Evolutionary conservation across 345 rosid species (phyloP), one percentile per base, ranked within the genome.

Genomic region (Viola odorata): DNA sequence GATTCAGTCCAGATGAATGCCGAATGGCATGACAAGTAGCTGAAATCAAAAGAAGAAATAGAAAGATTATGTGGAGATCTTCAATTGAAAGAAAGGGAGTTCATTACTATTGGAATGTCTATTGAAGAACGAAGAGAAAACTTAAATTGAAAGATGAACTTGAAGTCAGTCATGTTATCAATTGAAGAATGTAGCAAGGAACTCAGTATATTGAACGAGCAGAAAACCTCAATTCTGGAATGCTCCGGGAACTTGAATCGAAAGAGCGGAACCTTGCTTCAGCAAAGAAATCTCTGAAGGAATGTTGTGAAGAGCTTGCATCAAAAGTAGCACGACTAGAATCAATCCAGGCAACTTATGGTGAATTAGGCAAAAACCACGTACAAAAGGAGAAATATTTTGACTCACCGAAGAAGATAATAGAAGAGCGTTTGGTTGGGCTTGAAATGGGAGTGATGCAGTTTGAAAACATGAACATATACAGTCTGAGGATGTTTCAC

Each of bases 401-500:
- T n/a, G n/a, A n/a, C n/a, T n/a, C n/a, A n/a, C n/a, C n/a, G n/a
- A n/a, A n/a, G n/a, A n/a, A n/a, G n/a, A n/a, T n/a, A n/a, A n/a
- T n/a, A n/a, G n/a, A n/a, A n/a, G n/a, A n/a, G n/a, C n/a, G 51
- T 16, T 55, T 45, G 55, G 66, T 39, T 59, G 37, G 58, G 32
- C 41, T 70, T 55, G 41, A 57, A 55, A 44, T 55, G 65, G 73
- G 71, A 57, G 69, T 64, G 55, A 68, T 57, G 69, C 57, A 60
- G 45, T 59, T 69, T 50, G 53, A 58, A 38, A 63, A 23, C n/a
- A 77, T 94, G 96, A 73, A 94, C 76, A 70, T 86, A 78, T 65
- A 94, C 99, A 41, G 95, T 90, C 76, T 88, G 99, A 1, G 92
- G 85, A 80, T 90, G 88, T 77, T 94, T 94, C 69, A 94, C 95